Percentiles rank a stretch among this genome's conserved stretches.
Evolutionary conservation across 495 filamentous ascomycete species (phyloP).

Genomic region (Aspergillus bertholletiae): DNA sequence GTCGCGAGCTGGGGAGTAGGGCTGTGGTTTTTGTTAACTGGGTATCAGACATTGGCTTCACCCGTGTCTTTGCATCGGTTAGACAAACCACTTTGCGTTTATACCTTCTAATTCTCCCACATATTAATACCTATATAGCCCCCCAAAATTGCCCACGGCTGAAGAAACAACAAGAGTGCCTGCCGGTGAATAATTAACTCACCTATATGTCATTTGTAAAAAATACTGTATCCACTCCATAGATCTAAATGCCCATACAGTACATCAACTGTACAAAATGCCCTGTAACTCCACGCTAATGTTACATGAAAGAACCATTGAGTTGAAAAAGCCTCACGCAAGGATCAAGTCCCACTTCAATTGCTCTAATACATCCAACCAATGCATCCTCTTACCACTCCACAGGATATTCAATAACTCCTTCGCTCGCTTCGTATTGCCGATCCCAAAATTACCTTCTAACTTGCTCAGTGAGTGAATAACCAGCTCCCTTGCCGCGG

Average conservation of each 20-base stretch:
- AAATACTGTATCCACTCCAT: too few relatives aligned
- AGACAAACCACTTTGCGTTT: neutral
- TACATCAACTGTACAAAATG: too few relatives aligned
- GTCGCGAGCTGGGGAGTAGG: neutral
- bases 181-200: too few relatives aligned
- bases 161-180: neutral
- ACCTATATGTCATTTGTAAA: too few relatives aligned
- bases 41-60: neutral
- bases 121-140: neutral
- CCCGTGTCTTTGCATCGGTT: neutral
- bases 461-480: conserved; percentile 27
- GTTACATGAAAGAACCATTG: too few relatives aligned
- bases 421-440: conserved; percentile 39
- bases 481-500: conserved; percentile 25
- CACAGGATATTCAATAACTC: conserved; percentile 36
- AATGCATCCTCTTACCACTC: conserved; percentile 28
- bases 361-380: conserved; percentile 39
- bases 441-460: conserved; percentile 41
- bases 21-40: neutral
- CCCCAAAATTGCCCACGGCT: neutral
- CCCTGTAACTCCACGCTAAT: too few relatives aligned
- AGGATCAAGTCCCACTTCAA: conserved; percentile 42
- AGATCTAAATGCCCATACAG: too few relatives aligned
- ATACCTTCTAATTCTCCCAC: neutral
- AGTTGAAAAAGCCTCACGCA: conserved; percentile 18